Evolutionary conservation across 108 stramenopile genomes (phyloP).

Genomic region (Stephanodiscus triporus): DNA sequence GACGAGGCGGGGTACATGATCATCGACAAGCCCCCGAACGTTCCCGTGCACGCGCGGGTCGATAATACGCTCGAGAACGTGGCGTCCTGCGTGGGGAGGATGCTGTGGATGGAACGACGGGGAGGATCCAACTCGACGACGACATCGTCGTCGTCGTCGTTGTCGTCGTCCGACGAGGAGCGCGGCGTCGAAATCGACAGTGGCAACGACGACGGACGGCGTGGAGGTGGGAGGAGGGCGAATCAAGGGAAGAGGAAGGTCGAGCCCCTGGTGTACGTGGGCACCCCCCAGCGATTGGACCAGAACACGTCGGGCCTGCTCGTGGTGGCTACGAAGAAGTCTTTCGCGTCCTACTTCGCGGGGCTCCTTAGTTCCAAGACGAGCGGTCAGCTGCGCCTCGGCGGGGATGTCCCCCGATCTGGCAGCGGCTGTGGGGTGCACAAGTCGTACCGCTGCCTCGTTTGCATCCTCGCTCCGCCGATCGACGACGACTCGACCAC

Average conservation of each 20-base stretch:
- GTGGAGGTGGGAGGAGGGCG: conserved; percentile 17
- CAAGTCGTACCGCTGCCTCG: conserved; percentile 80
- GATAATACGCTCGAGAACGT: conserved; percentile 88
- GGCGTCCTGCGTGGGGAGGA: conserved; percentile 50
- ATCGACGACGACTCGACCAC: too few relatives aligned
- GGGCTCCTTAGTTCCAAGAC: conserved; percentile 75
- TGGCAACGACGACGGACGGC: neutral
- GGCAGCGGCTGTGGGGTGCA: conserved; percentile 65
- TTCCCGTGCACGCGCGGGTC: conserved; percentile 86
- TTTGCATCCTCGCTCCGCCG: conserved; percentile 55
- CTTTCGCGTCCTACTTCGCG: conserved; percentile 85
- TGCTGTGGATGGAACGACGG: conserved; percentile 35
- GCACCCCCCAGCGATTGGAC: conserved; percentile 78
- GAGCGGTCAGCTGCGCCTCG: conserved; percentile 24
- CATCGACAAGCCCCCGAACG: conserved; percentile 75
- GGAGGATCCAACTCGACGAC: neutral
- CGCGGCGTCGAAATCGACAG: too few relatives aligned
- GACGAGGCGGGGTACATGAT: conserved; percentile 57
- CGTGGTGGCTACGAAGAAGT: conserved; percentile 74
- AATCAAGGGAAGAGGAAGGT: conserved; percentile 32
- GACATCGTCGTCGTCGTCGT: neutral
- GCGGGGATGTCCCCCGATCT: too few relatives aligned
- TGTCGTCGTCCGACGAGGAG: too few relatives aligned
- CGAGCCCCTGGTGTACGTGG: conserved; percentile 56
- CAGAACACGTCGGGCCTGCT: conserved; percentile 85